Percentiles rank a stretch among this genome's conserved stretches.
Conservation (phyloP, 2,329 filamentous ascomycete species). For the Diaporthe sp. region DNA sequence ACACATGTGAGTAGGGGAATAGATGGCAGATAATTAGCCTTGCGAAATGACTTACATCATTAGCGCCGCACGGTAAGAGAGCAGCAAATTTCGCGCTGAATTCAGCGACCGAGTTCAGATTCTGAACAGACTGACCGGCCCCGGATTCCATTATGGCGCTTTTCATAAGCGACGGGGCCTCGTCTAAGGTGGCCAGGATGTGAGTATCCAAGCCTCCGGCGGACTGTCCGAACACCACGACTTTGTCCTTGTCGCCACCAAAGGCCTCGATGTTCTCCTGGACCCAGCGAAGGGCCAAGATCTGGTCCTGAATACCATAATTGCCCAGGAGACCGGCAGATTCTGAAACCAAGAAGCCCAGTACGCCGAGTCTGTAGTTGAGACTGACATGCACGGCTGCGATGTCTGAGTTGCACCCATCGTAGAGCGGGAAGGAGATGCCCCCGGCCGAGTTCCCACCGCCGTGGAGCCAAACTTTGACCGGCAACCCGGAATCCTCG, state of each 20-base stretch:
- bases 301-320: constrained; percentile 60
- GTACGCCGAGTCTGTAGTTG: constrained; percentile 55
- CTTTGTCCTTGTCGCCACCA: constrained; percentile 51
- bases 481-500: neutral
- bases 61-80: neutral
- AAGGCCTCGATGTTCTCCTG: constrained; percentile 56
- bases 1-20: too few relatives aligned
- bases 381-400: constrained; percentile 42
- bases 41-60: neutral
- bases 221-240: constrained; percentile 32
- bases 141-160: constrained; percentile 43
- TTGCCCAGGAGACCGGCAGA: constrained; percentile 58
- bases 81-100: neutral
- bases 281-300: constrained; percentile 60
- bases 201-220: constrained; percentile 5
- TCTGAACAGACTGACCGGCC: constrained; percentile 33
- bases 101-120: neutral
- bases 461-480: constrained; percentile 37
- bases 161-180: constrained; percentile 38
- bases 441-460: constrained; percentile 40
- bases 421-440: constrained; percentile 38
- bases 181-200: constrained; percentile 39
- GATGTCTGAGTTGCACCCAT: constrained; percentile 39
- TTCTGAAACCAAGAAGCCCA: constrained; percentile 56
- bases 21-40: neutral